Evolutionary conservation across 31 red algal genomes (phyloP), one percentile per base, ranked within the genome.

Genomic region (Bonnemaisonia californica): DNA sequence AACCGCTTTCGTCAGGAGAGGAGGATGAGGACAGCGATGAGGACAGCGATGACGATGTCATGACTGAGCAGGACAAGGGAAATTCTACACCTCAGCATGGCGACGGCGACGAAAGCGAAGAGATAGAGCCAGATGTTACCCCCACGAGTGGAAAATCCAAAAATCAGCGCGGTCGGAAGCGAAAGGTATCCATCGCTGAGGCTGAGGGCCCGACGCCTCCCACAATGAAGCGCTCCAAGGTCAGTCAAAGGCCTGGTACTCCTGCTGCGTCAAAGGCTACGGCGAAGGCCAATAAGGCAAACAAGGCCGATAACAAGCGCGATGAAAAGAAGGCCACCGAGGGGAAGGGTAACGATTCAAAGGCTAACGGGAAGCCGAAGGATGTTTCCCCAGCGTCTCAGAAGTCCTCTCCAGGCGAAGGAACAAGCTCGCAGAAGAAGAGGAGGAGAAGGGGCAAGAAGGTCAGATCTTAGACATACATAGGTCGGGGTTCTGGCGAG

Each of bases 381-480:
- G 45, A 51, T 51, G 45, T 11, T 7, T 11, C 45, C 9, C 7
- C 16, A 16, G 16, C 7, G 45, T 7, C 7, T 51, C 7, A 51
- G 7, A 16, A 7, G 7, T 51, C 45, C 9, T 51, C 45, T 51
- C 45, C 45, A 11, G 45, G 16, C 45, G 45, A 7, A 51, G 29
- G 48, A 19, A 58, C 48, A 0, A 37, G 16, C 28, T 77, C 74
- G 24, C 0, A 45, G 1, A 77, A 77, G 31, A 77, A 59, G 55
- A 77, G 29, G 74, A 77, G 33, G 54, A 77, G 33, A 34, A 60
- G 31, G 29, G 12, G 8, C 7, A 77, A 37, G 54, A 77, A 35
- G n/a, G n/a, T n/a, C n/a, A n/a, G n/a, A n/a, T n/a, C n/a, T n/a
- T n/a, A n/a, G n/a, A n/a, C n/a, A n/a, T n/a, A n/a, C n/a, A n/a